Conservation (phyloP, 129 eudicot genomes). For the Escallonia rubra region DNA sequence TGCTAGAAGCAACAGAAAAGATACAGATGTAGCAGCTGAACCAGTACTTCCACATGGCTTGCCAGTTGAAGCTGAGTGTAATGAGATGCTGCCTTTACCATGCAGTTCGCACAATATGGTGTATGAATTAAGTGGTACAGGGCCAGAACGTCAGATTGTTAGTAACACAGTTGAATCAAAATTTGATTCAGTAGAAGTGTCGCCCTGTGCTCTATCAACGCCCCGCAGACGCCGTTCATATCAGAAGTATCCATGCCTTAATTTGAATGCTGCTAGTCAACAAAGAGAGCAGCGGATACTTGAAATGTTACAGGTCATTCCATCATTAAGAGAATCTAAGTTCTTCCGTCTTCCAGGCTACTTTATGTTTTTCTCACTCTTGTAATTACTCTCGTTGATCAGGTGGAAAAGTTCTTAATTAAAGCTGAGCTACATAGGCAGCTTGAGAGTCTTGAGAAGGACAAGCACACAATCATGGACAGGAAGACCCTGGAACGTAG, state of each 20-base stretch:
- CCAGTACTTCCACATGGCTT: conserved; percentile 21
- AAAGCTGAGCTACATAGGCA: conserved; percentile 67
- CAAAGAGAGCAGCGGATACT: conserved; percentile 77
- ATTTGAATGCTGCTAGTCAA: conserved; percentile 35
- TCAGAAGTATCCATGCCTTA: conserved; percentile 64
- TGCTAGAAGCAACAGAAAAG: conserved; percentile 21
- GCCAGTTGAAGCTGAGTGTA: conserved; percentile 15
- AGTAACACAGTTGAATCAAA: conserved; percentile 18
- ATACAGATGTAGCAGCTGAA: conserved; percentile 8
- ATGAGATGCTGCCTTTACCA: conserved; percentile 12
- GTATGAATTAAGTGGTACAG: conserved; percentile 10
- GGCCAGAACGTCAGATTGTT: conserved; percentile 33
- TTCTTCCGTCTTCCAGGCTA: conserved; percentile 10
- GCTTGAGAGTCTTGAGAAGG: conserved; percentile 73
- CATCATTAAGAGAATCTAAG: conserved; percentile 7
- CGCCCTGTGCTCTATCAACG: conserved; percentile 27
- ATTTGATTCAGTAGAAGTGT: conserved; percentile 20
- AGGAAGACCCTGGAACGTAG: conserved; percentile 67
- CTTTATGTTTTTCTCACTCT: neutral
- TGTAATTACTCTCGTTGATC: neutral
- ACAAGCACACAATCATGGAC: conserved; percentile 58
- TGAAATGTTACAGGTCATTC: conserved; percentile 65
- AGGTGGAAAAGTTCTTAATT: conserved; percentile 79
- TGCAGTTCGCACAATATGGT: conserved; percentile 25
- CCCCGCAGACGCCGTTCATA: conserved; percentile 42